phyloP scores from a whole-genome alignment of 768 basidiomycete genomes.

The Infundibulicybe gibba region DNA sequence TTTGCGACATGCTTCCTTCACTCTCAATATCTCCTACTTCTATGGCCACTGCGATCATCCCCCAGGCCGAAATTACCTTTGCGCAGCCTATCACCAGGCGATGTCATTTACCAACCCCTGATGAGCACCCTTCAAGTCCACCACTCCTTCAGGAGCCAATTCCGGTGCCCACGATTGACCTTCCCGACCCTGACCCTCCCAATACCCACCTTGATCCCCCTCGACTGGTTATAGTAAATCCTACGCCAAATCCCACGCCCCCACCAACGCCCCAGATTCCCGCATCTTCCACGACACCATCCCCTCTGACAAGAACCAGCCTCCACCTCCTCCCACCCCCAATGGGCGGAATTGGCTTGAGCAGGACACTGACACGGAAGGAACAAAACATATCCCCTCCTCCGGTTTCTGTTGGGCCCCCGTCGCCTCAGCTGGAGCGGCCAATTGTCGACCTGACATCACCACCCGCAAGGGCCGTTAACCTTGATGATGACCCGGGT shows the following conservation, averaged over 20 bases:
- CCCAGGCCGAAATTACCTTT: too few relatives aligned
- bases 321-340: background rate
- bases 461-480: too few relatives aligned
- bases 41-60: too few relatives aligned
- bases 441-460: background rate
- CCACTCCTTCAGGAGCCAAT: background rate
- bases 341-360: conserved; percentile 1
- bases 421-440: background rate
- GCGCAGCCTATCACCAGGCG: too few relatives aligned
- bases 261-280: conserved; percentile 80
- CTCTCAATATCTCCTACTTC: too few relatives aligned
- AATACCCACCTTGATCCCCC: background rate
- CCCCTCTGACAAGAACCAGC: background rate
- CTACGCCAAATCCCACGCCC: conserved; percentile 73
- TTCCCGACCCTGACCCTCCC: background rate
- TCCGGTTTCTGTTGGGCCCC: background rate
- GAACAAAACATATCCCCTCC: background rate
- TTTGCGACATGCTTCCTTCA: conserved; percentile 8
- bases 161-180: conserved; percentile 5
- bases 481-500: too few relatives aligned
- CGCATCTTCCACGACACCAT: conserved; percentile 27
- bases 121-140: too few relatives aligned
- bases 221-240: conserved; percentile 64
- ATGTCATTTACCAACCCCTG: too few relatives aligned
- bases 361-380: background rate